A percentile compares a stretch with the other conserved stretches of the same genome.
Conservation (phyloP, 495 filamentous ascomycete genomes). For the Penicillium angulare region DNA sequence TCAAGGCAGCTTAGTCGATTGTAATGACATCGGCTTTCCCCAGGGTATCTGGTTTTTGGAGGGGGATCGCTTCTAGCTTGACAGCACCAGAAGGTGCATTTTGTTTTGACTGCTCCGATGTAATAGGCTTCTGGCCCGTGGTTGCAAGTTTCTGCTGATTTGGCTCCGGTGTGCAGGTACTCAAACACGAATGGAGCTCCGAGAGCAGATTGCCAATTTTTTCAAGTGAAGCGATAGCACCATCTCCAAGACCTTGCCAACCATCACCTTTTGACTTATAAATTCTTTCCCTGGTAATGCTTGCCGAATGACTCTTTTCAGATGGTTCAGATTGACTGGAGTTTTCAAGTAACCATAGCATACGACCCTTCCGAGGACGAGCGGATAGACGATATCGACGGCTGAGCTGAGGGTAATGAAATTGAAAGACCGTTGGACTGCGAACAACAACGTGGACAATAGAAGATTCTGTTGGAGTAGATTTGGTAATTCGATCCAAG, state of each 20-base stretch:
- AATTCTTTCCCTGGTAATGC: slow-evolving; percentile 29
- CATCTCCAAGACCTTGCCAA: slow-evolving; percentile 50
- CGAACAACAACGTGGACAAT: slow-evolving; percentile 40
- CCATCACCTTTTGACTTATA: slow-evolving; percentile 45
- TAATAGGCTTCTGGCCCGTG: slow-evolving; percentile 3
- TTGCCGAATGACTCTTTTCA: slow-evolving; percentile 16
- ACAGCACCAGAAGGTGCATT: neutral
- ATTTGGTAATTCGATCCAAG: slow-evolving; percentile 48
- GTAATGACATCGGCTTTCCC: slow-evolving; percentile 36
- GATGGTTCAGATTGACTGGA: slow-evolving; percentile 13
- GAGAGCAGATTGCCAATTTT: slow-evolving; percentile 42
- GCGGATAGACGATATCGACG: slow-evolving; percentile 38
- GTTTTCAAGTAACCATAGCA: slow-evolving; percentile 45
- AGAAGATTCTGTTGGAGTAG: slow-evolving; percentile 20
- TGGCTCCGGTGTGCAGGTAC: slow-evolving; percentile 13
- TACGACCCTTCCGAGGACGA: slow-evolving; percentile 25
- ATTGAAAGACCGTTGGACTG: slow-evolving; percentile 40
- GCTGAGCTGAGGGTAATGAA: slow-evolving; percentile 40
- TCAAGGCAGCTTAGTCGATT: slow-evolving; percentile 33
- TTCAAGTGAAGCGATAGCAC: slow-evolving; percentile 36
- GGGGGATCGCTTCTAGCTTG: slow-evolving; percentile 1
- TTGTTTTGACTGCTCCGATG: neutral
- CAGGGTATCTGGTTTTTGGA: slow-evolving; percentile 8
- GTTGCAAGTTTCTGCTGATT: slow-evolving; percentile 1
- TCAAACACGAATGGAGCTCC: slow-evolving; percentile 33